A percentile compares a stretch with the other conserved stretches of the same genome.
Evolutionary conservation across 352 stramenopile genomes (phyloP).

Genomic region (Globisporangium nodosum): DNA sequence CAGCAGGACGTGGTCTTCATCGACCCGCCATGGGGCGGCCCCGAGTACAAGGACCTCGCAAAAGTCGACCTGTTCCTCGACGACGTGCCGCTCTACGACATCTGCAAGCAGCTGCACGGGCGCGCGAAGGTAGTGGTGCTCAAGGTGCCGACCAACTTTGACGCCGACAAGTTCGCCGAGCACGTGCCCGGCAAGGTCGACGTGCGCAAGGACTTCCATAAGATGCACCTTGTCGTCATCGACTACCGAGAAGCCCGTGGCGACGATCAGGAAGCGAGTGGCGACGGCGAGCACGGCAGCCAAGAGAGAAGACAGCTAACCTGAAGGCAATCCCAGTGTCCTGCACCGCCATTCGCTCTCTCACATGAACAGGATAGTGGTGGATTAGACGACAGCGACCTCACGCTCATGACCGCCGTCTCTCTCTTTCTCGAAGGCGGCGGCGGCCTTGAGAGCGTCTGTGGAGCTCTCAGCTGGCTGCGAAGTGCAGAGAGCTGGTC

Average conservation of each 20-base stretch:
- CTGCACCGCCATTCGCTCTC: no score
- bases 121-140: conserved; percentile 57
- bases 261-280: no score
- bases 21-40: conserved; percentile 77
- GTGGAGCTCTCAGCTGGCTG: no score
- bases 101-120: conserved; percentile 45
- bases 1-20: conserved; percentile 81
- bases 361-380: no score
- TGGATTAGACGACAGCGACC: no score
- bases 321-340: no score
- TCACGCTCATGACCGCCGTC: no score
- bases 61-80: conserved; percentile 71
- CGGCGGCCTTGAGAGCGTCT: no score
- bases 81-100: conserved; percentile 49
- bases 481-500: no score
- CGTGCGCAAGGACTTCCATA: conserved; percentile 64
- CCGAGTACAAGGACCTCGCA: conserved; percentile 71
- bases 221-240: conserved; percentile 73
- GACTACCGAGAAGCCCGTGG: conserved; percentile 31
- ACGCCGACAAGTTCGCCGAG: conserved; percentile 61
- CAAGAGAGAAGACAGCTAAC: no score
- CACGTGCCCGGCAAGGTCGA: conserved; percentile 49
- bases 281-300: background rate
- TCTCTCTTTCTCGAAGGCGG: no score
- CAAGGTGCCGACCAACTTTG: conserved; percentile 82